Evolutionary conservation across 2,329 filamentous ascomycete genomes (phyloP).

Genomic region (Aureobasidium zeae): DNA sequence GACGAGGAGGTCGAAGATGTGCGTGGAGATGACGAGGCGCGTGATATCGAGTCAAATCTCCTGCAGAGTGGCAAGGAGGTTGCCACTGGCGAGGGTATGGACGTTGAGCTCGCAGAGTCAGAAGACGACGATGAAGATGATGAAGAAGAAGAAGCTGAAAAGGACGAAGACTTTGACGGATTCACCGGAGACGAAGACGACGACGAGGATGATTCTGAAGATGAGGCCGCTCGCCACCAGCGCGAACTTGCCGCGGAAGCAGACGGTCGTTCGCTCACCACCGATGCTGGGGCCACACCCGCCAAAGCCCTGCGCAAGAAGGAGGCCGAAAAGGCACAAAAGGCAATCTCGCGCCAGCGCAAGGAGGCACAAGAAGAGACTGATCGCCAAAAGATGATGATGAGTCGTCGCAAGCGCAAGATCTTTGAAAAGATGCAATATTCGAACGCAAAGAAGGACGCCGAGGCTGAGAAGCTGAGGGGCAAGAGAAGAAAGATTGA

Average conservation of each 20-base stretch:
- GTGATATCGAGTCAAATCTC: constrained; percentile 25
- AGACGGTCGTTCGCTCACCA: constrained; percentile 49
- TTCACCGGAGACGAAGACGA: constrained; percentile 39
- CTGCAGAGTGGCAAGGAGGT: constrained; percentile 20
- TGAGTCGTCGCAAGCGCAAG: constrained; percentile 96
- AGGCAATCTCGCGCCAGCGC: constrained; percentile 52
- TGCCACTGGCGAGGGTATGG: constrained; percentile 35
- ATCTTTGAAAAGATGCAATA: constrained; percentile 96
- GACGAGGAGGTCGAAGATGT: constrained; percentile 24
- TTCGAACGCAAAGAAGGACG: constrained; percentile 86
- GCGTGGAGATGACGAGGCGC: constrained; percentile 33
- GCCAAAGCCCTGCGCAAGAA: constrained; percentile 58
- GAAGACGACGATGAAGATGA: constrained; percentile 40
- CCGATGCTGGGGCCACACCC: constrained; percentile 45
- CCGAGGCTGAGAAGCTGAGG: constrained; percentile 76
- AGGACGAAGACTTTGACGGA: constrained; percentile 38
- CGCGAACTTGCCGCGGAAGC: constrained; percentile 89
- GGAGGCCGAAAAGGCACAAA: constrained; percentile 57
- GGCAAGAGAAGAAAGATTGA: constrained; percentile 88
- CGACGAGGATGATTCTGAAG: constrained; percentile 49
- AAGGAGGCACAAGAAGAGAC: constrained; percentile 71
- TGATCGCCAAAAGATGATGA: constrained; percentile 94
- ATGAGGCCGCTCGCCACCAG: constrained; percentile 61
- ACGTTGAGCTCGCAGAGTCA: constrained; percentile 35
- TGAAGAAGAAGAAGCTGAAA: constrained; percentile 38